Evolutionary conservation across 306 rosid species (phyloP), one percentile per base, ranked within the genome.

Genomic region (Castanopsis chinensis): DNA sequence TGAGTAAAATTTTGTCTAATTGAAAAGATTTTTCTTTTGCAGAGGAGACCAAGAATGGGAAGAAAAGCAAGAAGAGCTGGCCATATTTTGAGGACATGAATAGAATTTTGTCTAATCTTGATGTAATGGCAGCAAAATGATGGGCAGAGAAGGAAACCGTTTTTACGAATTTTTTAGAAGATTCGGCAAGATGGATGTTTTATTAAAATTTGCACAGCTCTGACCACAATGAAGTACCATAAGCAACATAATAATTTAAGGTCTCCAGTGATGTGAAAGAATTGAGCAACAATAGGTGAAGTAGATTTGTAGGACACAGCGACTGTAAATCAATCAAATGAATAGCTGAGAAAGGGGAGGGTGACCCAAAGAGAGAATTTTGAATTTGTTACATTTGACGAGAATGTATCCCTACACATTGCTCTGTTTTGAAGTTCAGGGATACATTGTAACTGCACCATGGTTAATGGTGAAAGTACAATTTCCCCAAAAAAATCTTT

Each of bases 41-140:
- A 63, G 92, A 93, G 96, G 96, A 91, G 49, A 85, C 79, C 87
- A 90, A 93, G 86, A 85, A 81, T 30, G 94, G 85, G 67, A 83
- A 81, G 80, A 86, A 74, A 75, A 81, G 77, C 87, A 78, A 20
- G 83, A 90, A 73, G 79, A 82, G 78, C 72, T 93, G 98, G 98
- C 92, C 87, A 55, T 90, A 87, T 80, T 88, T 79, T 5, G 90
- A 87, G 81, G 97, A 91, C 77, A 89, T 93, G 89, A 51, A 84
- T 71, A 84, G 69, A 67, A 73, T 86, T 72, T 28, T 93, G 78
- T 86, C 95, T 58, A 87, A 80, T 68, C 69, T 83, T 1, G 91
- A 90, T 84, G 81, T 86, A 64, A 20, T 78, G 14, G 83, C 90
- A 74, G 78, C 92, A 68, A 90, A 90, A 70, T 93, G 91, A 91